Base-by-base conservation (phyloP, 441 rosid species). In the Brassica hybrid region DNA sequence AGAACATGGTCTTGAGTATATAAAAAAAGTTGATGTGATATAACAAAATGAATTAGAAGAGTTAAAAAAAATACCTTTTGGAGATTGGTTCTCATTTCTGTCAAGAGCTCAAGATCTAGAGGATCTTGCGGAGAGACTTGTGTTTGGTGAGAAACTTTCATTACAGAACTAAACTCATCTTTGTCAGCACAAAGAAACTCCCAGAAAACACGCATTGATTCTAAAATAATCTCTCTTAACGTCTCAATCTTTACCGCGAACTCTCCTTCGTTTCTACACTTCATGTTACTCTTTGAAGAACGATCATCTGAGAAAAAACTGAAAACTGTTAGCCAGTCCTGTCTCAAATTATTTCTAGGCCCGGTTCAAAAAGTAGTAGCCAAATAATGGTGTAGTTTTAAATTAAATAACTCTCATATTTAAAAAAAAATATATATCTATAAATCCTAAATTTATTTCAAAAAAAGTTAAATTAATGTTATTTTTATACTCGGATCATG, bases 301-400 rank as follows among this genome's bases (percentile, higher is more conserved):
- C 75, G 75, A 66, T 89, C 94, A 78, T 89, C 97, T 89, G 86
- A 83, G 7, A 76, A n/a, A n/a, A n/a, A n/a, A n/a, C n/a, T n/a
- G n/a, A n/a, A 8, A 67, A 14, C 1, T 17, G 48, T 74, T n/a
- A 79, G 64, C 58, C 69, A 27, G 41, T 34, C 10, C 41, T 2
- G 9, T 34, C 41, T 38, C 45, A 38, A 38, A 38, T 38, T 32
- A 34, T 38, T 38, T 38, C 12, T 38, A 38, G 4, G 4, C 45
- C 9, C 41, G 3, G 45, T 38, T 10, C 45, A 38, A 38, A n/a
- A n/a, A n/a, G n/a, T n/a, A n/a, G n/a, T n/a, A n/a, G n/a, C n/a
- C n/a, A n/a, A n/a, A n/a, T n/a, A n/a, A 38, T 38, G 4, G 45
- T 38, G 45, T 10, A 38, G 45, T 38, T 38, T 38, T 9, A 38